These are phyloP conservation scores for Physcomitrellopsis africana DNA, from an alignment of 225 moss, liverwort and hornwort genomes.

Conservation along the genomic window DNA sequence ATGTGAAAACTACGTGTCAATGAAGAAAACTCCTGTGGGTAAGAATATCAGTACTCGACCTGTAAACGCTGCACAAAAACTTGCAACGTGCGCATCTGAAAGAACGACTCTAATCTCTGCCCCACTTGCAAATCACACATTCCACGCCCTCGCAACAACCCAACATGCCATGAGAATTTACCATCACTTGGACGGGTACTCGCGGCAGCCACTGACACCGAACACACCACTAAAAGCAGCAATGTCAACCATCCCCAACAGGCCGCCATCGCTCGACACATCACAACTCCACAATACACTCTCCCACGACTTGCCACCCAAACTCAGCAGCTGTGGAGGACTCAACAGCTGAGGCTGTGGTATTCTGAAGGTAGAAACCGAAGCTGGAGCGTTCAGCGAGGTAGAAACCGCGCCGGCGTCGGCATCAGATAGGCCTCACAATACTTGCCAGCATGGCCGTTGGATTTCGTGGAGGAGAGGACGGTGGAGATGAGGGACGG, in stretches of 20 bases:
- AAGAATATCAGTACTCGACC: too few species aligned
- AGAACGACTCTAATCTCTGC: neutral
- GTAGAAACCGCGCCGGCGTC: too few species aligned
- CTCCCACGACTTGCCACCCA: neutral
- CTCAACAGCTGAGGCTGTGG: too few species aligned
- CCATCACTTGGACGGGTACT: conserved; percentile 30
- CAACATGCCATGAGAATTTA: conserved; percentile 12
- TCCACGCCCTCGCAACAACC: neutral
- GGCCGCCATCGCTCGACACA: conserved; percentile 28
- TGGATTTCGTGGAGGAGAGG: too few species aligned
- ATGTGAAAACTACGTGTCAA: neutral
- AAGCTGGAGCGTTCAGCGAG: too few species aligned
- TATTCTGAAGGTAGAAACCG: too few species aligned
- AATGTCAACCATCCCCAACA: conserved; percentile 21
- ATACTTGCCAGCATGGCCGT: too few species aligned
- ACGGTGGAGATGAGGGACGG: too few species aligned
- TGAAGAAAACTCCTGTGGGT: neutral
- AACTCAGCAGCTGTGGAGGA: too few species aligned
- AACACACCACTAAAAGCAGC: conserved; percentile 32
- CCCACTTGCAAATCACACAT: neutral
- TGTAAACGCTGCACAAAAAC: neutral
- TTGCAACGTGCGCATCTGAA: neutral
- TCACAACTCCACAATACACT: neutral
- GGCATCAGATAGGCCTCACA: too few species aligned
- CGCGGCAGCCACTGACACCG: conserved; percentile 26